Conservation (phyloP, 1,284 basidiomycete genomes). For the Naganishia sp. region DNA sequence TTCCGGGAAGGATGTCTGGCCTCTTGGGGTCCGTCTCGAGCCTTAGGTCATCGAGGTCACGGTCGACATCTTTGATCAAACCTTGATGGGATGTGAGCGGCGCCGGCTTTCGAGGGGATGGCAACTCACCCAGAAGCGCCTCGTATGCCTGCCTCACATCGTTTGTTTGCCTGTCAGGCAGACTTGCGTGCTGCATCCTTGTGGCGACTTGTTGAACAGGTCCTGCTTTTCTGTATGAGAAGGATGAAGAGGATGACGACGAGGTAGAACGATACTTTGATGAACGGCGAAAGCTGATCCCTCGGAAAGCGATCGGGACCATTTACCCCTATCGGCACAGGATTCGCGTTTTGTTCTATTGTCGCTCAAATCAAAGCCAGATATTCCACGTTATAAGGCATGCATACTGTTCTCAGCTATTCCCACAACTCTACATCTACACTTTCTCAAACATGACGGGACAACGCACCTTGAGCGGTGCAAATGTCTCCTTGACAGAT, state of each 20-base stretch:
- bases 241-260: neutral
- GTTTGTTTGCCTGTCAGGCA: neutral
- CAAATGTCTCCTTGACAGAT: slow-evolving; percentile 27
- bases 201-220: no score
- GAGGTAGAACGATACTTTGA: neutral
- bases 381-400: neutral
- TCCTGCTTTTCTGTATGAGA: neutral
- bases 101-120: neutral
- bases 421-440: slow-evolving; percentile 5
- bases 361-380: neutral
- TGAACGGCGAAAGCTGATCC: neutral
- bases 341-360: neutral
- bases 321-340: slow-evolving; percentile 17
- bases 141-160: neutral
- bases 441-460: slow-evolving; percentile 23
- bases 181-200: slow-evolving; percentile 1
- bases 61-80: slow-evolving; percentile 5
- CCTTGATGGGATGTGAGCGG: neutral
- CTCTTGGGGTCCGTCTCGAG: slow-evolving; percentile 14
- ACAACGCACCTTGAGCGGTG: slow-evolving; percentile 14
- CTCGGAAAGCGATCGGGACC: slow-evolving; percentile 1
- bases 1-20: slow-evolving; percentile 20
- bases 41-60: slow-evolving; percentile 7
- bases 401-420: neutral
- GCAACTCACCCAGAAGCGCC: slow-evolving; percentile 10